A percentile compares a stretch with the other conserved stretches of the same genome.
These are phyloP conservation scores for Trametes cingulata DNA, from an alignment of 768 basidiomycete species.

Conservation along the genomic window DNA sequence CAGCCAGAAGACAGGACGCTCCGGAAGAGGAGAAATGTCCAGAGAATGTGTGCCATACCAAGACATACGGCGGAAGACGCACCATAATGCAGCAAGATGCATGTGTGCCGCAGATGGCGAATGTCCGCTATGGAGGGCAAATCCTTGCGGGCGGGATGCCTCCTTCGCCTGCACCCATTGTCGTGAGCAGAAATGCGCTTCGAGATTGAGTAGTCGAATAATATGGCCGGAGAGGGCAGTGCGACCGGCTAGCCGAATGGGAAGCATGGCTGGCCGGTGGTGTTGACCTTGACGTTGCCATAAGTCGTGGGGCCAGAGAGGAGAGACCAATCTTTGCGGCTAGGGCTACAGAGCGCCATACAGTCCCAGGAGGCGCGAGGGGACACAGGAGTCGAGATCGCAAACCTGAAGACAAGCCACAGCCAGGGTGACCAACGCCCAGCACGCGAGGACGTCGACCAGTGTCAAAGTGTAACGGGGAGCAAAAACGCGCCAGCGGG, in stretches of 20 bases:
- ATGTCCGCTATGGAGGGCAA: no score
- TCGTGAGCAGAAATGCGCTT: neutral
- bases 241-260: neutral
- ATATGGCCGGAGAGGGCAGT: slow-evolving; percentile 1
- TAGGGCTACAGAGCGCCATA: no score
- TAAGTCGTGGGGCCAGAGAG: neutral
- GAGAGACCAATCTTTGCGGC: neutral
- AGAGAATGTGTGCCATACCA: neutral
- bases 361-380: neutral
- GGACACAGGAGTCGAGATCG: no score
- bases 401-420: no score
- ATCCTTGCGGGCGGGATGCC: neutral
- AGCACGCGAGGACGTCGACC: no score
- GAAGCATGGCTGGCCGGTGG: neutral
- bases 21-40: no score
- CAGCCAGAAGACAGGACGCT: neutral
- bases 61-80: neutral
- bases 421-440: no score
- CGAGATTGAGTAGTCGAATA: neutral
- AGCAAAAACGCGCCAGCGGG: no score
- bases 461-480: no score
- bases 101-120: neutral
- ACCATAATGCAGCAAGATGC: neutral
- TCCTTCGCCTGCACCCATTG: no score
- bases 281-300: slow-evolving; percentile 3